Evolutionary conservation across 2,329 filamentous ascomycete genomes (phyloP), one percentile per base, ranked within the genome.

Genomic region (Fusarium protoensiforme): DNA sequence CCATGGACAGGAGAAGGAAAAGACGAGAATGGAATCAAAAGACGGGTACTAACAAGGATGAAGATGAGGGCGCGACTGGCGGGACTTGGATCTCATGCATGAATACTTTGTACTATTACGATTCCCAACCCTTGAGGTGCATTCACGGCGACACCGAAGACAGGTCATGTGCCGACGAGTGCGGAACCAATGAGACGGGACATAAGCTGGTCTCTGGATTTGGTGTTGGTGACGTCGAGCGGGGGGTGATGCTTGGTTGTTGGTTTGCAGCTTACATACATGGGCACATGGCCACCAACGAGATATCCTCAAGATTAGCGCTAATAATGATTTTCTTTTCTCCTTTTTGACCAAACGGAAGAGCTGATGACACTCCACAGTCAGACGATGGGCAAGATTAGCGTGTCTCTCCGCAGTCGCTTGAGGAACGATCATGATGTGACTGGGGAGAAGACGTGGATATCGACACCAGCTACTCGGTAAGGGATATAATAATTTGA

Each of bases 11-110:
- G 58, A 48, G 68, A 61, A 61, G 35, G 11, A 22, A 63, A 35
- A 51, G 54, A 36, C 51, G 66, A 71, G 43, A 74, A 65, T 72
- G 71, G 54, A 63, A 22, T 41, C 43, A 35, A 53, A 53, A 60
- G 22, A 22, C 18, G 66, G 59, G 61, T 64, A 71, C 61, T 59
- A 60, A 64, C 20, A 63, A 51, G 71, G 57, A 38, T 51, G 66
- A 31, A 71, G 36, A 60, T 39, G 59, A 59, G 61, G 70, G 64
- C 65, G 71, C 39, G 71, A 58, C 65, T 71, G 73, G 72, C 74
- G 74, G 73, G 69, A 76, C 62, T 73, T 71, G 73, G 67, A 69
- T 76, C 61, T 70, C 68, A 73, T 63, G 64, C 67, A 65, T 75
- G 57, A 33, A 43, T 62, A 58, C 65, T 71, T 63, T 74, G 71